Conservation (phyloP, 1,284 basidiomycete genomes). For the Papiliotrema laurentii region DNA sequence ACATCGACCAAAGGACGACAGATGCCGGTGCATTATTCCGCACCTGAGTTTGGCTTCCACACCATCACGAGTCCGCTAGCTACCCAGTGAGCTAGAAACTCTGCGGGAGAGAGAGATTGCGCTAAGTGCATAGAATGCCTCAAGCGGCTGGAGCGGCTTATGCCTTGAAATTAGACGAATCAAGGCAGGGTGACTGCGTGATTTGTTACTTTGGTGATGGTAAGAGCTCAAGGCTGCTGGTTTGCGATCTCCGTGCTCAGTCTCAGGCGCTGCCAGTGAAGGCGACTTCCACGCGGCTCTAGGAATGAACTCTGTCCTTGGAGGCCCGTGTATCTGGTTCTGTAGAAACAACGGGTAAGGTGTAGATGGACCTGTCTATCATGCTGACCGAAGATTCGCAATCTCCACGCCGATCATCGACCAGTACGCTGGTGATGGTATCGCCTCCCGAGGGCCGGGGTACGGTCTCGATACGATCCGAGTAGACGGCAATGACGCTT, state of each 20-base stretch:
- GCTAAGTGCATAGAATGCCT: constrained; percentile 61
- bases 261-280: constrained; percentile 51
- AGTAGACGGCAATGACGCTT: constrained; percentile 89
- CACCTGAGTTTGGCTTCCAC: constrained; percentile 78
- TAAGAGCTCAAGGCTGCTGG: constrained; percentile 8
- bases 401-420: constrained; percentile 88
- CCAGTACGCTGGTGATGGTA: constrained; percentile 90
- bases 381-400: constrained; percentile 62
- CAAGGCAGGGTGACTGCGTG: constrained; percentile 70
- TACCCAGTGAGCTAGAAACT: constrained; percentile 57
- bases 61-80: constrained; percentile 91
- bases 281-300: constrained; percentile 57
- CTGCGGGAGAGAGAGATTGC: not conserved
- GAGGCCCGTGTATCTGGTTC: constrained; percentile 47
- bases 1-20: constrained; percentile 77
- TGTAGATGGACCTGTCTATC: not conserved
- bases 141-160: constrained; percentile 92
- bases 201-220: constrained; percentile 85
- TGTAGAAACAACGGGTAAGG: constrained; percentile 53
- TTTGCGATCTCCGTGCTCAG: not conserved
- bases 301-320: constrained; percentile 52
- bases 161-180: constrained; percentile 74
- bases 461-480: constrained; percentile 87
- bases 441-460: constrained; percentile 85
- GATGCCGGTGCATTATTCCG: constrained; percentile 89